Conservation (phyloP, 345 rosid genomes). For the Erysimum cheiranthoides region DNA sequence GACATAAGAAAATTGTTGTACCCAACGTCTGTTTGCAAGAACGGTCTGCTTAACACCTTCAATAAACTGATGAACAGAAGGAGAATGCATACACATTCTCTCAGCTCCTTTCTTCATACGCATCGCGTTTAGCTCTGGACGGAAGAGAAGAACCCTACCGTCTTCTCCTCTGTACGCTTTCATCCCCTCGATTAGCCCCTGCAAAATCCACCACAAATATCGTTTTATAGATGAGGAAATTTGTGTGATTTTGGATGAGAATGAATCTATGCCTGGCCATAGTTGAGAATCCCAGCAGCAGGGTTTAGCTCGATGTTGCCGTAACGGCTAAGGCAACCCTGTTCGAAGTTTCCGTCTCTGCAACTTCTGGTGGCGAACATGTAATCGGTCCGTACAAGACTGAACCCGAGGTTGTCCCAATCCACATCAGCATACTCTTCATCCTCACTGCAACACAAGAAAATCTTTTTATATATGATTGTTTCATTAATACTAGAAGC, state of each 20-base stretch:
- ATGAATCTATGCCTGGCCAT: slow-evolving; percentile 78
- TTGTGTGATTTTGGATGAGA: background rate
- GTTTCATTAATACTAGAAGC: background rate
- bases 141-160: slow-evolving; percentile 69
- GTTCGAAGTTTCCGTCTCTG: slow-evolving; percentile 51
- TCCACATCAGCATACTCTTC: slow-evolving; percentile 73
- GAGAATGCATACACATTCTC: slow-evolving; percentile 87
- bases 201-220: slow-evolving; percentile 10
- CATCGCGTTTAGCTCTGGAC: slow-evolving; percentile 74
- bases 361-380: slow-evolving; percentile 68
- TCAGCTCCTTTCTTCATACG: slow-evolving; percentile 81
- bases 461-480: background rate
- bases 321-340: slow-evolving; percentile 59
- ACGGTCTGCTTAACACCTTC: slow-evolving; percentile 74
- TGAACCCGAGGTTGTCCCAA: slow-evolving; percentile 86
- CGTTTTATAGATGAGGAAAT: background rate
- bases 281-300: slow-evolving; percentile 80
- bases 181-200: slow-evolving; percentile 85
- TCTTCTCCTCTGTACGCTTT: slow-evolving; percentile 82
- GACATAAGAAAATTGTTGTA: slow-evolving; percentile 27
- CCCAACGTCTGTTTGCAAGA: slow-evolving; percentile 84
- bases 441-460: slow-evolving; percentile 46
- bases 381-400: slow-evolving; percentile 63
- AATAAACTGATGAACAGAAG: slow-evolving; percentile 72
- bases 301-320: slow-evolving; percentile 76